phyloP scores from a whole-genome alignment of 495 filamentous ascomycete species.

The Talaromyces wortmannii region DNA sequence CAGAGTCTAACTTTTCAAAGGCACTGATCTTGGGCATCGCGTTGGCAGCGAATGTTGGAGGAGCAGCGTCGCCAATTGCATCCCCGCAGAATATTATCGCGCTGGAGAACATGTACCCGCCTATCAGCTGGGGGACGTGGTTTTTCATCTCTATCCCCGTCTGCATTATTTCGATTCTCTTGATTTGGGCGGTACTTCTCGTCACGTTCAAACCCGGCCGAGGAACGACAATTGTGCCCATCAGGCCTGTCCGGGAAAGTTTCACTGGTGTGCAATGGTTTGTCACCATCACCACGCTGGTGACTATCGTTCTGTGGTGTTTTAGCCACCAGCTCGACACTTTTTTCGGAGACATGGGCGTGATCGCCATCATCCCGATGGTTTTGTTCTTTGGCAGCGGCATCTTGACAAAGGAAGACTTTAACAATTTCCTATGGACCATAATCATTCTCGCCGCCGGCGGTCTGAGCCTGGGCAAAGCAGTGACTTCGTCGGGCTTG shows the following conservation, averaged over 20 bases:
- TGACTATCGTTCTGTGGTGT: conserved; percentile 90
- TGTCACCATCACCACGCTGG: conserved; percentile 75
- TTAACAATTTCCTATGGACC: conserved; percentile 99
- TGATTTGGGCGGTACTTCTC: conserved; percentile 86
- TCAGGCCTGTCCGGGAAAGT: conserved; percentile 77
- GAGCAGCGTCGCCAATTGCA: conserved; percentile 93
- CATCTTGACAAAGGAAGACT: conserved; percentile 97
- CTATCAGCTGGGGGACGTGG: conserved; percentile 89
- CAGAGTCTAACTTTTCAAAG: conserved; percentile 87
- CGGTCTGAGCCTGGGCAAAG: conserved; percentile 87
- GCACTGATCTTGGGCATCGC: conserved; percentile 95
- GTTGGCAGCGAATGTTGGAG: conserved; percentile 89
- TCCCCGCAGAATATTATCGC: conserved; percentile 97
- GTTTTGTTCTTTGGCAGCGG: conserved; percentile 95
- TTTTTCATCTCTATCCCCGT: conserved; percentile 94
- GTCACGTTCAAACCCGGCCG: conserved; percentile 75
- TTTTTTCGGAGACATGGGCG: conserved; percentile 94
- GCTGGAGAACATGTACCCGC: conserved; percentile 85
- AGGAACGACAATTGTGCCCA: conserved; percentile 86
- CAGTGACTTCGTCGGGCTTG: conserved; percentile 89
- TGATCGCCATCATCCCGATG: conserved; percentile 93
- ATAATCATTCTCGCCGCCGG: conserved; percentile 98
- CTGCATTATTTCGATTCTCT: conserved; percentile 78
- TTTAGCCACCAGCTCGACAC: conserved; percentile 79
- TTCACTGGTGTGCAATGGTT: conserved; percentile 93